Evolutionary conservation across 2,329 filamentous ascomycete genomes (phyloP), one percentile per base, ranked within the genome.

Genomic region (Colletotrichum magnum): DNA sequence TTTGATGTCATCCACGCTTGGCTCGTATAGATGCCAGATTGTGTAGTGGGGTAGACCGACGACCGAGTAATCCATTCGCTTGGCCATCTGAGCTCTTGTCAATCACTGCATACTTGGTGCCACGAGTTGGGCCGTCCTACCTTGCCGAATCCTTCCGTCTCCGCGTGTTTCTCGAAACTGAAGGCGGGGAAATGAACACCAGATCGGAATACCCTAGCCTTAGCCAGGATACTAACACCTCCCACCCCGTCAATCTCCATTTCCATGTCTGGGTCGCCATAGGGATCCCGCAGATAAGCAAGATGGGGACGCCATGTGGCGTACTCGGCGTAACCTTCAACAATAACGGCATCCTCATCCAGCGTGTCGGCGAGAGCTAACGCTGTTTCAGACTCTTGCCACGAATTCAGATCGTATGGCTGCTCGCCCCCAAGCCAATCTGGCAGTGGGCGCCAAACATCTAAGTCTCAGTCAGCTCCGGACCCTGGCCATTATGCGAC

Each of bases 231-330:
- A 83, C 94, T 98, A 75, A 99, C 96, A 82, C 96, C 96, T 58
- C 96, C 95, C 54, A 99, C 95, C 73, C 96, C 96, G 75, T 99
- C 96, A 75, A 99, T 95, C 76, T 99, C 96, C 96, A 99, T 98
- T 79, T 99, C 96, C 92, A 98, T 98, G 78, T 99, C 96, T 21
- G 95, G 95, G 77, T 99, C 96, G 47, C 96, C 96, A 76, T 97
- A 98, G 2, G 96, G 96, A 78, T 99, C 96, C 69, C 96, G 92
- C 7, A 99, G 89, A 79, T 99, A 99, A 50, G 96, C 96, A 77
- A 99, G 86, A 87, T 99, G 96, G 50, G 96, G 96, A 73, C 96
- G 88, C 96, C 96, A 99, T 1, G 96, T 99, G 21, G 96, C 96
- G 79, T 99, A 99, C 83, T 99, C 96, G 69, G 96, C 96, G 78